Evolutionary conservation across 2,329 filamentous ascomycete genomes (phyloP).

Genomic region (Parafenestella ontariensis): DNA sequence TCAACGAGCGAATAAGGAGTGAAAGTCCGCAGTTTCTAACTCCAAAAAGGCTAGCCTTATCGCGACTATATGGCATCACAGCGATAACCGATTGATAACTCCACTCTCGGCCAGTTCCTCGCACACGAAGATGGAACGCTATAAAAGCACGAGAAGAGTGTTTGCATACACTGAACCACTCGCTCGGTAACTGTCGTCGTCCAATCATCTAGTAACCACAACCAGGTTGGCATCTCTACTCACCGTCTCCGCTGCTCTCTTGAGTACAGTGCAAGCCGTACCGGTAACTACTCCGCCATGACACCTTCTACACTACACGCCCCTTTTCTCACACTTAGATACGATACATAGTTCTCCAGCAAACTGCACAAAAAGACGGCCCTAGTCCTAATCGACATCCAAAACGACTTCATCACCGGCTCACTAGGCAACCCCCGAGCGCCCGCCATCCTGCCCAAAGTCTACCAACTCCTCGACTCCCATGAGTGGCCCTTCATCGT

Average conservation of each 20-base stretch:
- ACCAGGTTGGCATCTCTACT: neutral
- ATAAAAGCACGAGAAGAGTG: neutral
- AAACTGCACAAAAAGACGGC: constrained; percentile 27
- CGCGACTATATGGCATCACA: neutral
- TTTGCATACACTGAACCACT: neutral
- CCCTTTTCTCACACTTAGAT: neutral
- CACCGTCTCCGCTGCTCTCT: neutral
- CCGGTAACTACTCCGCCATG: constrained; percentile 3
- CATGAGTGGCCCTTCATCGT: constrained; percentile 34
- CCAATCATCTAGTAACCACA: neutral
- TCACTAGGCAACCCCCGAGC: constrained; percentile 27
- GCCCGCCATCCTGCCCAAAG: constrained; percentile 24
- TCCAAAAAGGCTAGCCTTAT: neutral
- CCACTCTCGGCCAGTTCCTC: neutral
- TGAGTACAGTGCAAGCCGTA: constrained; percentile 3
- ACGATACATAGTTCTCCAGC: constrained; percentile 18
- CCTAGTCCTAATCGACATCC: constrained; percentile 33
- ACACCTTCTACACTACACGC: neutral
- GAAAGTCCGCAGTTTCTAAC: neutral
- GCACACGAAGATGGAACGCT: neutral
- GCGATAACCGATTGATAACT: neutral
- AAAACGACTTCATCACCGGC: constrained; percentile 35
- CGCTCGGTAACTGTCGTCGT: neutral
- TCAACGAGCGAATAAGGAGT: neutral
- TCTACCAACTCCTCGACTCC: constrained; percentile 30